Evolutionary conservation across 148 eudicot species (phyloP).

Genomic region (Vaccinium darrowii): DNA sequence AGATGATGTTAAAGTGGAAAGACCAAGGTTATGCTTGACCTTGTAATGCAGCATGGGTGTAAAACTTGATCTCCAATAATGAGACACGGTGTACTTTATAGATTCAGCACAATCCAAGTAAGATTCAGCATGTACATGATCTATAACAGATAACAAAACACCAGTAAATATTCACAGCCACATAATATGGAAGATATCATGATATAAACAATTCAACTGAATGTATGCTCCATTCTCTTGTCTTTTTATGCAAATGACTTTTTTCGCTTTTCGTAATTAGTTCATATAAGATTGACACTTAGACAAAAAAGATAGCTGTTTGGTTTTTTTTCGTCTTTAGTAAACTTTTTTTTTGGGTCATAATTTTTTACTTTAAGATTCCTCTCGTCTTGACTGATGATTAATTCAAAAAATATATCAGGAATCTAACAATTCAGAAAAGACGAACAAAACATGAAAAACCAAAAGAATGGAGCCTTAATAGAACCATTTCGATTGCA

Average conservation of each 20-base stretch:
- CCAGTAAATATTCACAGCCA: not conserved
- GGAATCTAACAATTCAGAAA: too few relatives aligned
- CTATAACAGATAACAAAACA: not conserved
- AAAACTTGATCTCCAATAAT: not conserved
- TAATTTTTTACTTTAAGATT: too few relatives aligned
- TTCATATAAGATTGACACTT: too few relatives aligned
- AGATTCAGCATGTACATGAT: not conserved
- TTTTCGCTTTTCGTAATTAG: too few relatives aligned
- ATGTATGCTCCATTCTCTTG: not conserved
- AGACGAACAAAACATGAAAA: too few relatives aligned
- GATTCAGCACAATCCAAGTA: not conserved
- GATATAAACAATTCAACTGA: not conserved
- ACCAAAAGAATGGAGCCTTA: not conserved
- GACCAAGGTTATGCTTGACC: not conserved
- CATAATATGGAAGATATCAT: not conserved
- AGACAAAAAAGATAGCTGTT: too few relatives aligned
- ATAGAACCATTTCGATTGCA: not conserved
- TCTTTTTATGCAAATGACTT: too few relatives aligned
- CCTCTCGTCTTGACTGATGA: too few relatives aligned
- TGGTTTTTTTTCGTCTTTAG: too few relatives aligned
- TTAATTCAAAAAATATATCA: too few relatives aligned
- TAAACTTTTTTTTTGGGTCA: too few relatives aligned
- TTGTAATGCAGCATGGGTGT: not conserved
- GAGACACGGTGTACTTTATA: not conserved
- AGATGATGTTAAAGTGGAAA: not conserved